Percentiles rank a stretch among this genome's conserved stretches.
Evolutionary conservation across 805 yeast species (phyloP).

Genomic region (Wickerhamomyces tratensis): DNA sequence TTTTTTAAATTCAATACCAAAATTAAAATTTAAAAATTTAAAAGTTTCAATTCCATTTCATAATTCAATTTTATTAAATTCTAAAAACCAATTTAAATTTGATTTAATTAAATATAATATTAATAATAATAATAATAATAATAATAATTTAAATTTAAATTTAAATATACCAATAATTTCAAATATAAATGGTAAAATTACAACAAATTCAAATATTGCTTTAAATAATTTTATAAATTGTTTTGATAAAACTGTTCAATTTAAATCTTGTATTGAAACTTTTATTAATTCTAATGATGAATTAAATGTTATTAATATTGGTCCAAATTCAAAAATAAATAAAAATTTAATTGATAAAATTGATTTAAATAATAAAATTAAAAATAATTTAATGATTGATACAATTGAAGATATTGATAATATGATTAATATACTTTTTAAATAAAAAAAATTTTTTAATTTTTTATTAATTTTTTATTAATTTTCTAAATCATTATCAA

Average conservation of each 20-base stretch:
- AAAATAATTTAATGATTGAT: neutral
- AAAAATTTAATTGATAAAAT: constrained; percentile 3
- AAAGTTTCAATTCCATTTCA: constrained; percentile 38
- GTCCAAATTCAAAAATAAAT: constrained; percentile 15
- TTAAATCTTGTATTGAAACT: constrained; percentile 26
- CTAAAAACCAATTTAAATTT: constrained; percentile 15
- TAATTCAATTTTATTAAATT: constrained; percentile 21
- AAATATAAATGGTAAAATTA: constrained; percentile 24
- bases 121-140: no score
- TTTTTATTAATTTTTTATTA: no score
- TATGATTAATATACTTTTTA: neutral
- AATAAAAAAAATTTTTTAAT: no score
- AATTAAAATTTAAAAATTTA: constrained; percentile 6
- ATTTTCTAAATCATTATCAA: constrained; percentile 34
- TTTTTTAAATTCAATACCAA: neutral
- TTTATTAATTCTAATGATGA: neutral
- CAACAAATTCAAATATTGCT: constrained; percentile 15
- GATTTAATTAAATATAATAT: constrained; percentile 9
- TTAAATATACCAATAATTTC: constrained; percentile 27
- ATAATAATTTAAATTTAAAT: no score
- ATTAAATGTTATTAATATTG: constrained; percentile 10
- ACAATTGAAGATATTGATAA: neutral
- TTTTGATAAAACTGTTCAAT: constrained; percentile 35
- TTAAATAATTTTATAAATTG: constrained; percentile 25
- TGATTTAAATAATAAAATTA: neutral